Base-by-base conservation (phyloP, 202 grass and related monocot species). In the Elaeis oleifera region DNA sequence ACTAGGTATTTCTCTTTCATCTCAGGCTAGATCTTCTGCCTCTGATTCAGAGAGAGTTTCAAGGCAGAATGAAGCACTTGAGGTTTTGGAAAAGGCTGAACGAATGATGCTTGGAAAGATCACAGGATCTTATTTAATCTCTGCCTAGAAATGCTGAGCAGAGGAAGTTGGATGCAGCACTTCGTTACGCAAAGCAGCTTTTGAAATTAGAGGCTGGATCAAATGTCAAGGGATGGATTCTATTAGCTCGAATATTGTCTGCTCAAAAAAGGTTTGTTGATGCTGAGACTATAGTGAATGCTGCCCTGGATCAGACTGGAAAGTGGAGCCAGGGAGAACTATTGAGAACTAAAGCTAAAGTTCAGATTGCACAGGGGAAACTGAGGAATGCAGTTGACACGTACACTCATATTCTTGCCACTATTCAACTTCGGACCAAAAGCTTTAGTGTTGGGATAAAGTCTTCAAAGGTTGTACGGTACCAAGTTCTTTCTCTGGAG, bases 161-260 rank as follows among this genome's bases (percentile, higher is more conserved):
- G 67, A 94, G 94, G 75, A 99, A 99, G 67, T 70, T 99, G 81
- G 85, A 94, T 60, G 73, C 71, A 54, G 94, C 94, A 19, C 74
- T 80, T 59, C 80, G 71, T 63, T 99, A 89, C 61, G 82, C 85
- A 6, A 99, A 99, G 64, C 76, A 76, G 22, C 60, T 87, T 60
- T 29, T 87, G 59, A 89, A 89, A 82, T 78, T 99, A 63, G 88
- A 99, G 70, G 73, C 71, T 31, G 83, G 94, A 59, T 94, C 83
- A 23, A 81, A 94, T 73, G 50, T 87, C 59, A 89, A 74, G 59
- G 84, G 66, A 75, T 99, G 94, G 94, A 79, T 99, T 77, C 83
- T 99, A 49, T 84, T 99, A 61, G 88, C 94, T 71, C 78, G 85
- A 79, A 84, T 99, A 75, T 68, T 99, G 1, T 84, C 71, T 75